A percentile compares a stretch with the other conserved stretches of the same genome.
Evolutionary conservation across 2,329 filamentous ascomycete species (phyloP).

Genomic region (Pezicula neosporulosa): DNA sequence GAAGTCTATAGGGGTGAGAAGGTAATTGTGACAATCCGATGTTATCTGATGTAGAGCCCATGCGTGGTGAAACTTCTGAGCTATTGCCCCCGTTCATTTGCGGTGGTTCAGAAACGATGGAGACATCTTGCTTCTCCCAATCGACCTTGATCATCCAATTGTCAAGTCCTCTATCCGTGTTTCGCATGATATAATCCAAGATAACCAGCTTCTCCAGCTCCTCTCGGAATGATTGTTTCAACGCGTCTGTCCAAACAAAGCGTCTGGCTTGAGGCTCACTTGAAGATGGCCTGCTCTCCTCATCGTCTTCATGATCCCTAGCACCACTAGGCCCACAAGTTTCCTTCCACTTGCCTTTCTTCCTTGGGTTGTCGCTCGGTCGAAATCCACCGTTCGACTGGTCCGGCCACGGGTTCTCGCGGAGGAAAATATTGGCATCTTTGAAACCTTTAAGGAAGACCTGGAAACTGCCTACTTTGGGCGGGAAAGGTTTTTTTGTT

Average conservation of each 20-base stretch:
- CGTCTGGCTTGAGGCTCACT: conserved; percentile 21
- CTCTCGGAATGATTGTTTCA: conserved; percentile 92
- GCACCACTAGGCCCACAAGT: conserved; percentile 65
- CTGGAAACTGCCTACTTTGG: conserved; percentile 94
- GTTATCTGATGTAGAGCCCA: conserved; percentile 35
- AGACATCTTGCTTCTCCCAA: conserved; percentile 76
- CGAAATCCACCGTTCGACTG: conserved; percentile 65
- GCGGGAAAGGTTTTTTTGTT: conserved; percentile 84
- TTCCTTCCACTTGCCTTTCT: conserved; percentile 76
- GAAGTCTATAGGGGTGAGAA: conserved; percentile 68
- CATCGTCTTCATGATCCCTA: conserved; percentile 57
- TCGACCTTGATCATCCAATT: conserved; percentile 99
- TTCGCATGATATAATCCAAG: conserved; percentile 98
- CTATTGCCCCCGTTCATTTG: conserved; percentile 60
- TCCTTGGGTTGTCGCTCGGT: conserved; percentile 61
- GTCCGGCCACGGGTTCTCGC: conserved; percentile 96
- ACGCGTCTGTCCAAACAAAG: conserved; percentile 81
- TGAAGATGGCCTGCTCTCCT: conserved; percentile 32
- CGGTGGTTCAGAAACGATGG: conserved; percentile 78
- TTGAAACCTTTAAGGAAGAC: conserved; percentile 97
- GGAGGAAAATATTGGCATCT: conserved; percentile 91
- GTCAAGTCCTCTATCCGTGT: conserved; percentile 92
- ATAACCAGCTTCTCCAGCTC: conserved; percentile 97
- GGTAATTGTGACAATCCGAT: conserved; percentile 22
- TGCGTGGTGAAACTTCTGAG: conserved; percentile 47